These are phyloP conservation scores for Arabidopsis suecica DNA, from an alignment of 345 rosid genomes.

Conservation along the genomic window DNA sequence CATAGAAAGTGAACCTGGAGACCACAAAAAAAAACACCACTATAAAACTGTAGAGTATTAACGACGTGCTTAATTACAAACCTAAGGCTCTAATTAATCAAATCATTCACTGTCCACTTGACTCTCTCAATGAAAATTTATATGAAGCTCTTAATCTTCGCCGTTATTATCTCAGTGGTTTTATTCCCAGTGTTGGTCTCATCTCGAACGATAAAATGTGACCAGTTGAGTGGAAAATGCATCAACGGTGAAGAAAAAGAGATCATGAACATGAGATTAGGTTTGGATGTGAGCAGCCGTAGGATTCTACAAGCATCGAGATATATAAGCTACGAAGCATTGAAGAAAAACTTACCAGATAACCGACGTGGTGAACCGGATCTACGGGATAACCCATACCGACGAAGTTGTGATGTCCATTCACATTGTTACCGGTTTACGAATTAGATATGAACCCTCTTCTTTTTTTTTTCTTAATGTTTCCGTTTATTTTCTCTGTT, in stretches of 20 bases:
- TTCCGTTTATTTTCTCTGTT: too few relatives aligned
- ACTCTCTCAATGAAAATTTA: not conserved
- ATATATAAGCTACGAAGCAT: slow-evolving; percentile 49
- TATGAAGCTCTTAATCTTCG: slow-evolving; percentile 13
- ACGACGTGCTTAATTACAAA: not conserved
- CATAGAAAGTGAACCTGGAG: not conserved
- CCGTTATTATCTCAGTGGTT: not conserved
- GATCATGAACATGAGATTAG: not conserved
- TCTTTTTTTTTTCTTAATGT: not conserved
- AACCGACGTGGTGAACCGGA: slow-evolving; percentile 30
- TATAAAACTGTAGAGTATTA: not conserved
- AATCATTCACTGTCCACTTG: not conserved
- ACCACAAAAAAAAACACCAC: not conserved
- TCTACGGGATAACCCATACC: slow-evolving; percentile 46
- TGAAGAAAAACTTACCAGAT: slow-evolving; percentile 36
- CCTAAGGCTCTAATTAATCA: not conserved
- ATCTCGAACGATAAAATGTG: slow-evolving; percentile 8
- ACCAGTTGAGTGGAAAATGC: not conserved
- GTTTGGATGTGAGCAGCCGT: not conserved
- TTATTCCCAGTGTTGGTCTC: slow-evolving; percentile 1
- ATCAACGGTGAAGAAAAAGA: slow-evolving; percentile 7
- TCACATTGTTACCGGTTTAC: slow-evolving; percentile 47
- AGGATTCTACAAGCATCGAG: slow-evolving; percentile 22
- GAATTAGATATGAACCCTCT: not conserved
- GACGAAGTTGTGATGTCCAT: slow-evolving; percentile 44